A percentile compares a stretch with the other conserved stretches of the same genome.
phyloP scores from a whole-genome alignment of 2,329 filamentous ascomycete species.

The Moelleriella libera region DNA sequence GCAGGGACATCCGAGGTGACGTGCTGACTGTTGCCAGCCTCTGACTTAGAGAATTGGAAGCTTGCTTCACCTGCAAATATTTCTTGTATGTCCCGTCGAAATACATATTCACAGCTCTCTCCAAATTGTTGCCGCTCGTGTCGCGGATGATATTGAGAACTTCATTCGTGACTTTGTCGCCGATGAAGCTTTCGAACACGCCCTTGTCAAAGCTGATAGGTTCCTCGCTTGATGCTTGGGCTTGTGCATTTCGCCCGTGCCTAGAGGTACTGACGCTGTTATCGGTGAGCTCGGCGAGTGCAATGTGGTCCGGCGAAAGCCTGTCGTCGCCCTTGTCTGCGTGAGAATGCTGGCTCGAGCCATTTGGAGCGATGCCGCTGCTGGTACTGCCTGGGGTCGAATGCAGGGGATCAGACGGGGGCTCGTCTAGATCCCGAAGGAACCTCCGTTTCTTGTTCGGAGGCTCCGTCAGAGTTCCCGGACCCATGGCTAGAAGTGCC shows the following conservation, averaged over 20 bases:
- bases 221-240: constrained; percentile 4
- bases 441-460: constrained; percentile 29
- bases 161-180: constrained; percentile 36
- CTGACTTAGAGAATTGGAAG: background rate
- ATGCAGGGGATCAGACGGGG: constrained; percentile 11
- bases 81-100: constrained; percentile 55
- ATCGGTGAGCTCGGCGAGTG: constrained; percentile 6
- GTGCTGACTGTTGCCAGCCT: background rate
- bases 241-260: background rate
- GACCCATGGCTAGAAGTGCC: constrained; percentile 19
- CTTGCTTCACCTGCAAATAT: constrained; percentile 13
- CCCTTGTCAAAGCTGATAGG: constrained; percentile 36
- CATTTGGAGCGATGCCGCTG: constrained; percentile 6
- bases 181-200: constrained; percentile 45
- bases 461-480: constrained; percentile 23
- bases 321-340: constrained; percentile 10
- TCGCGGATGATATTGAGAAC: constrained; percentile 35
- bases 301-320: constrained; percentile 6
- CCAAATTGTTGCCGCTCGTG: constrained; percentile 41
- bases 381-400: constrained; percentile 9
- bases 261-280: constrained; percentile 3
- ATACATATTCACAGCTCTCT: constrained; percentile 55
- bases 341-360: constrained; percentile 9
- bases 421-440: constrained; percentile 19
- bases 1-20: constrained; percentile 1